Base-by-base conservation (phyloP, 345 rosid genomes). In the Physaria fendleri region DNA sequence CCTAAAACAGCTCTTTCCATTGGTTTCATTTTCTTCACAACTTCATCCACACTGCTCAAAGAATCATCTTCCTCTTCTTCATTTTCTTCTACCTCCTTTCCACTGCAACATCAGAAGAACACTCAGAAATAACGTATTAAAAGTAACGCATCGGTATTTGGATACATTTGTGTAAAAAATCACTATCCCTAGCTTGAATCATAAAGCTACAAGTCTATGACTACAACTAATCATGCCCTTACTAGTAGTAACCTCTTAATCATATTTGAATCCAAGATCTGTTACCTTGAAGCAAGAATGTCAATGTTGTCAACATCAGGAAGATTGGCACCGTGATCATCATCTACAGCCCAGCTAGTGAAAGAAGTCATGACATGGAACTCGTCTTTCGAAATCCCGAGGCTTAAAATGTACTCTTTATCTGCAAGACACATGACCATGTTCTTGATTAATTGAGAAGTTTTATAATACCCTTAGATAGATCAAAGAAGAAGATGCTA, bases 271-370 rank as follows among this genome's bases (percentile, higher is more conserved):
- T 21, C 51, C 29, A 51, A 24, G 13, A 42, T 23, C 5, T 24
- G 21, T 59, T 59, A 59, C 72, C 42, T 45, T 62, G 68, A 53
- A 23, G 22, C 37, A 22, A 54, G 28, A 45, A 74, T 52, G 59
- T 80, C 77, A 18, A 60, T 61, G 33, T 52, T 43, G 1, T 68
- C 66, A 33, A 64, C 64, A 65, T 69, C 71, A 3, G 81, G 73
- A 68, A 85, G 70, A 56, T 80, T 84, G 9, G 94, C 80, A 66
- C 84, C 49, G 39, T 92, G 95, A 70, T 92, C 95, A 65, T 84
- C 94, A 64, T 92, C 97, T 12, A 92, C 98, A 2, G 98, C 97
- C 98, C 98, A 88, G 79, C 97, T 86, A 45, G 97, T 86, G 59
- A 92, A 81, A 90, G 88, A 85, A 43, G 96, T 79, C 23, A 92